Base-by-base conservation (phyloP, 106 monocot species). In the Allium fistulosum region DNA sequence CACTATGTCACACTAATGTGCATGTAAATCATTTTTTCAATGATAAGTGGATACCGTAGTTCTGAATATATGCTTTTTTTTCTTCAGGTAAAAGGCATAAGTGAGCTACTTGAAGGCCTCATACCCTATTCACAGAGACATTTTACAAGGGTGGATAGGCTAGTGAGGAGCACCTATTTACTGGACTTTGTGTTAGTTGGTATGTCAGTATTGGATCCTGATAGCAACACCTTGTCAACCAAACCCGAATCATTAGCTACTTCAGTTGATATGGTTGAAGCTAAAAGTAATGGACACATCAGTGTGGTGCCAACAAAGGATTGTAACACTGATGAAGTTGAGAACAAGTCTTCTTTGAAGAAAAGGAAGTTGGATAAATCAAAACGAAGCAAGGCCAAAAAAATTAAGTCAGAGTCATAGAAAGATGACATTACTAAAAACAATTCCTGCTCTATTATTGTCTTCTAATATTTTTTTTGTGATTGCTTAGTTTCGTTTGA, bases 81-180 rank as follows among this genome's bases (percentile, higher is more conserved):
- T n/a, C n/a, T 26, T 76, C 85, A 95, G 97, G 71, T 97, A 16
- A 97, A 97, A 74, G 97, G 92, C 12, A 67, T 92, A 26, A 72
- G 84, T 11, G 92, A 92, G 58, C 80, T 97, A 17, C 86, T 97
- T 13, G 92, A 97, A 75, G 97, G 97, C 6, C 77, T 97, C 55
- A 73, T 90, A 49, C 97, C 92, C 12, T 97, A 97, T 68, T 82
- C 97, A 0, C 88, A 87, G 69, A 82, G 97, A 73, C 92, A 97
- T 73, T 97, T 81, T 48, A 81, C 79, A 76, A 84, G 97, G 49
- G 62, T 92, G 10, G 89, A 97, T 60, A 72, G 97, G 72, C 86
- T 92, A 13, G 77, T 84, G 3, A 75, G 92, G 75, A 85, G 87
- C 84, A 84, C 77, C 17, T 97, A 78, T 52, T 74, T 97, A 69